These are phyloP conservation scores for Tulasnella sp. DNA, from an alignment of 768 basidiomycete species.

Conservation along the genomic window DNA sequence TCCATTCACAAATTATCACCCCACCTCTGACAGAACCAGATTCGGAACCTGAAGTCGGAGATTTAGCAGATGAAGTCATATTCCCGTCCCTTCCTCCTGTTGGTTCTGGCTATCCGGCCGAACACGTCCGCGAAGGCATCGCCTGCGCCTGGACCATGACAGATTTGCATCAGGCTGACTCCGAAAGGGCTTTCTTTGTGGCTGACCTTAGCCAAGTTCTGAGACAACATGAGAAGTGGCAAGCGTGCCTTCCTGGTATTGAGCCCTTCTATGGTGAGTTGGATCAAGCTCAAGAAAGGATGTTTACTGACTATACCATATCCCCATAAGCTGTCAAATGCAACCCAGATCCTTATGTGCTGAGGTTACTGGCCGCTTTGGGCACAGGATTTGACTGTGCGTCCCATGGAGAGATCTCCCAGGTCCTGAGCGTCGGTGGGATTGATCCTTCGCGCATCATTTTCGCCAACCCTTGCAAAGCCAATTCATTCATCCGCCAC, in stretches of 20 bases:
- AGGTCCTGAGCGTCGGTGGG: slow-evolving; percentile 53
- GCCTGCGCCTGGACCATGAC: slow-evolving; percentile 12
- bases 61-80: slow-evolving; percentile 28
- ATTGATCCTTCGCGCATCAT: slow-evolving; percentile 75
- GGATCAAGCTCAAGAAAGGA: slow-evolving; percentile 1
- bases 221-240: slow-evolving; percentile 75
- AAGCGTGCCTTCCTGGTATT: slow-evolving; percentile 60
- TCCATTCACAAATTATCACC: slow-evolving; percentile 2
- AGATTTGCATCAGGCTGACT: slow-evolving; percentile 37
- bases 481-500: slow-evolving; percentile 78
- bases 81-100: slow-evolving; percentile 58
- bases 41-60: slow-evolving; percentile 1
- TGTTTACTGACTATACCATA: slow-evolving; percentile 21
- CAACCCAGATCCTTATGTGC: slow-evolving; percentile 92
- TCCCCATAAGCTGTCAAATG: slow-evolving; percentile 76
- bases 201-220: slow-evolving; percentile 86
- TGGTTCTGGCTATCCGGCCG: slow-evolving; percentile 50
- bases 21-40: slow-evolving; percentile 2
- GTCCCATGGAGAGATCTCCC: slow-evolving; percentile 81
- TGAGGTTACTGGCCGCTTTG: slow-evolving; percentile 77
- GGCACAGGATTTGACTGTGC: slow-evolving; percentile 97
- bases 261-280: slow-evolving; percentile 84
- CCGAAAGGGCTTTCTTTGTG: slow-evolving; percentile 93
- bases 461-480: slow-evolving; percentile 99
- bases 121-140: slow-evolving; percentile 66